Conservation (phyloP, 208 protist genomes). For the Leishmania aethiopica region DNA sequence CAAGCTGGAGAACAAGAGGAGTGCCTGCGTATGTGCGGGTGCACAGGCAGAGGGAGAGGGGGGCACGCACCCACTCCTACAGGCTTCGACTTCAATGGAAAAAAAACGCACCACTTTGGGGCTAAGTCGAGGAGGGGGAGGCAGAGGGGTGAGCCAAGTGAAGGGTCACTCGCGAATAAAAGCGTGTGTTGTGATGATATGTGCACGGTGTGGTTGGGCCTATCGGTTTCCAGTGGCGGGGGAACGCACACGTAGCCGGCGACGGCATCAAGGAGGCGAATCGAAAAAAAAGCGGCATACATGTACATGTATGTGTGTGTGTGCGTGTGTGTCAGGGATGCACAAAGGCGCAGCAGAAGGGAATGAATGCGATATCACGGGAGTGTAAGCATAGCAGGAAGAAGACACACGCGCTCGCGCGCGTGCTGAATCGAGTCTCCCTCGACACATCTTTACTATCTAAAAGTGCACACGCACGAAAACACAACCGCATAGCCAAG, state of each 20-base stretch:
- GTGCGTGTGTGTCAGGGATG: not conserved
- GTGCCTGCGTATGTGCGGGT: not conserved
- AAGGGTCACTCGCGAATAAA: not conserved
- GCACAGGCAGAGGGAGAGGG: not conserved
- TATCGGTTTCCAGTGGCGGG: not conserved
- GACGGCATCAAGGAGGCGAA: not conserved
- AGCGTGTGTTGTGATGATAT: not conserved
- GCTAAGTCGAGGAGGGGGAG: not conserved
- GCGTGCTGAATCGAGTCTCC: not conserved
- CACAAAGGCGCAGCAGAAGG: not conserved
- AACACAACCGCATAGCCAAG: not conserved
- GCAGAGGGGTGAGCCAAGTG: not conserved
- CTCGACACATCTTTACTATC: not conserved
- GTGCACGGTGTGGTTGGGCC: not conserved
- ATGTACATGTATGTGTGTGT: not conserved
- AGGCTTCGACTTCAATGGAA: not conserved
- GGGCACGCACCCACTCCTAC: not conserved
- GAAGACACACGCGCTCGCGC: not conserved
- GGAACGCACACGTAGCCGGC: not conserved
- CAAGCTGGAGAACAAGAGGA: not conserved
- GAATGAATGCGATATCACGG: not conserved
- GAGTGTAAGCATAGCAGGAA: not conserved
- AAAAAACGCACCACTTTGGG: not conserved
- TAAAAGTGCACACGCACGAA: not conserved
- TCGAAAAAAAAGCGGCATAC: not conserved